phyloP scores from a whole-genome alignment of 305 asterid genomes.

The Solanum hybrid region DNA sequence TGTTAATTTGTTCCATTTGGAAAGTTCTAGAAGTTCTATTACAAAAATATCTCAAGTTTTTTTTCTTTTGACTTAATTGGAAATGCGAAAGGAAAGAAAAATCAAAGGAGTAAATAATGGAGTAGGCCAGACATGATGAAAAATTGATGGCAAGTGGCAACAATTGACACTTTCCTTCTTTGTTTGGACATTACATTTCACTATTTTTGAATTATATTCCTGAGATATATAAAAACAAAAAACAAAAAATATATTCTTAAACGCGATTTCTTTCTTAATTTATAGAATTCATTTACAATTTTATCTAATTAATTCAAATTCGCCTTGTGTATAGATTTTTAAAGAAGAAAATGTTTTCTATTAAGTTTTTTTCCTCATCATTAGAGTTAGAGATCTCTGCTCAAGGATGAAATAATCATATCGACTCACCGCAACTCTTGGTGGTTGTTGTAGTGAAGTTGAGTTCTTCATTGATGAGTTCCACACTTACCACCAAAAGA shows the following conservation, averaged over 20 bases:
- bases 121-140: neutral
- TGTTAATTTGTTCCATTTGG: neutral
- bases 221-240: neutral
- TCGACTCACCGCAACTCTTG: neutral
- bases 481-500: neutral
- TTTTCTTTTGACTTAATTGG: neutral
- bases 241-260: neutral
- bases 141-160: neutral
- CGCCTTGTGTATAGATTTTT: neutral
- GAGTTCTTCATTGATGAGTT: neutral
- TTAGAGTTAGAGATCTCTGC: neutral
- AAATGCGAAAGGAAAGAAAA: neutral
- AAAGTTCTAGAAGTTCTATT: neutral
- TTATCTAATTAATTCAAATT: neutral
- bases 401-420: neutral
- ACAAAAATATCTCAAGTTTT: neutral
- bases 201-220: neutral
- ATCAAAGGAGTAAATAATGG: neutral
- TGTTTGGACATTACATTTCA: neutral
- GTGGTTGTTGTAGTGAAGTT: neutral
- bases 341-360: neutral
- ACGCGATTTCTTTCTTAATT: neutral
- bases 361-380: neutral
- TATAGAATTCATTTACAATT: neutral
- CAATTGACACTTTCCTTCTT: neutral